These are phyloP conservation scores for Xylogone sp. DNA, from an alignment of 2,329 filamentous ascomycete genomes.

Conservation along the genomic window DNA sequence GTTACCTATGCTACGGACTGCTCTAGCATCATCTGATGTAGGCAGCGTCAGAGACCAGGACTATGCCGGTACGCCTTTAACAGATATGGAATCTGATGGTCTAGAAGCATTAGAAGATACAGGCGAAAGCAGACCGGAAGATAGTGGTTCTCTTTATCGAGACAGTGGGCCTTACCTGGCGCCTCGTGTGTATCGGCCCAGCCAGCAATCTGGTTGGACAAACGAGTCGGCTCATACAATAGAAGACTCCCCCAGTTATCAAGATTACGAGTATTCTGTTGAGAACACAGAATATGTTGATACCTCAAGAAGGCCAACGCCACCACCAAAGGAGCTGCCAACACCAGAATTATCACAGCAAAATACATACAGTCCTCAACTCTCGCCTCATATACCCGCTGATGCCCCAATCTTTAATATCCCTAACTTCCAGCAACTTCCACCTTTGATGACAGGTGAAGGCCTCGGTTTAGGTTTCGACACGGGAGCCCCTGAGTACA, in stretches of 20 bases:
- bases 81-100: constrained; percentile 26
- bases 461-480: constrained; percentile 20
- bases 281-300: constrained; percentile 18
- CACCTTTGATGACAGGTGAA: constrained; percentile 18
- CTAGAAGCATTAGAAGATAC: constrained; percentile 10
- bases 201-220: constrained; percentile 24
- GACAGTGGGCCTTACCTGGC: constrained; percentile 6
- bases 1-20: constrained; percentile 20
- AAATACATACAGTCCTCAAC: constrained; percentile 20
- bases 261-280: constrained; percentile 7
- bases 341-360: constrained; percentile 31
- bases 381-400: constrained; percentile 14
- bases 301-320: constrained; percentile 31
- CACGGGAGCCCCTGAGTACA: constrained; percentile 13
- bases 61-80: constrained; percentile 20
- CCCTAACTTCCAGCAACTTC: constrained; percentile 14
- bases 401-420: constrained; percentile 6
- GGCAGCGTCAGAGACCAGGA: constrained; percentile 15
- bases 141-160: background rate
- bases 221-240: constrained; percentile 23
- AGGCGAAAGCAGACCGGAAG: constrained; percentile 11
- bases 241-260: constrained; percentile 16
- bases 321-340: constrained; percentile 37
- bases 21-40: constrained; percentile 17
- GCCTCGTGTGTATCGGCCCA: constrained; percentile 14